Evolutionary conservation across 441 rosid genomes (phyloP), one percentile per base, ranked within the genome.

Genomic region (Viola pubescens): DNA sequence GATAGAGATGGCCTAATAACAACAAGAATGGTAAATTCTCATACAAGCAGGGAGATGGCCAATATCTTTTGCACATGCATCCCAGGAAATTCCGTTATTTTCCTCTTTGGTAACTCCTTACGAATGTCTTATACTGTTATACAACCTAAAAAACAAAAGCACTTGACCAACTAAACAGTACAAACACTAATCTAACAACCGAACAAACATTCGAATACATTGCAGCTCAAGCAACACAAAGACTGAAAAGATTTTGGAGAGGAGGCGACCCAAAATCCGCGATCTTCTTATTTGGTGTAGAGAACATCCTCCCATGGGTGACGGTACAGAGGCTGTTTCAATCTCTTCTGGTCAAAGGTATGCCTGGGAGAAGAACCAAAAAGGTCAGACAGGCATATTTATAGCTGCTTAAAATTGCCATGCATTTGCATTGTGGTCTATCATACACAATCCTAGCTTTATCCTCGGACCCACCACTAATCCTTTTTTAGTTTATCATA

Each of bases 221-320:
- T 43, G 68, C 64, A 69, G 66, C 63, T 59, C 44, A 10, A 3
- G 47, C 14, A 65, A 62, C 55, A 51, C 34, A 11, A 3, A 50
- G 56, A 62, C 44, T 40, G 3, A 48, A 69, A 68, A 47, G 10
- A 46, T 60, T 9, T 34, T 37, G 10, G 43, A 44, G 41, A 62
- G 61, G 62, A 52, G 47, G 49, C 12, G 5, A 45, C 61, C 63
- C 26, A 58, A 37, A 37, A 16, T 38, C 12, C 4, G 49, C 2
- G 16, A 53, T 56, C 39, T 49, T 60, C 14, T 81, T 73, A 89
- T 88, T 83, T 82, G 79, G 95, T 83, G 84, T 85, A 89, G 73
- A 89, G 86, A 54, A 87, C 89, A 69, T 89, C 97, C 72, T 86
- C 97, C 97, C 94, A 87, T 5, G 92, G 97, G 71, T 85, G 90